These are phyloP conservation scores for Pigoraptor vietnamica DNA, from an alignment of 78 protist species.

Conservation along the genomic window DNA sequence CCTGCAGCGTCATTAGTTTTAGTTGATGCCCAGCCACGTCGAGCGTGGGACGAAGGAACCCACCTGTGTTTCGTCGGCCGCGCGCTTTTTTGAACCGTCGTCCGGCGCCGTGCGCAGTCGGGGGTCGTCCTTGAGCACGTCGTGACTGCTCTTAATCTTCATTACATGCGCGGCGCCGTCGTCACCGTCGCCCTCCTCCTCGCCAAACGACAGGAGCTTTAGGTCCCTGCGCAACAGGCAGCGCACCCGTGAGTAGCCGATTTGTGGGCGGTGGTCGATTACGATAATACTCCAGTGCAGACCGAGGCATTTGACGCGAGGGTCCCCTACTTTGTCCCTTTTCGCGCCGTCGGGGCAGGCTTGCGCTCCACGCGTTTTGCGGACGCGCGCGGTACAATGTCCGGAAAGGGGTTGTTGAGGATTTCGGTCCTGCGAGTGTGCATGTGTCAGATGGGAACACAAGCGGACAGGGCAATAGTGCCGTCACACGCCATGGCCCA, in stretches of 20 bases:
- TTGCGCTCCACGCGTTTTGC: conserved; percentile 12
- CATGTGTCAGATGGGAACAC: background rate
- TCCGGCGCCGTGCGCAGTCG: background rate
- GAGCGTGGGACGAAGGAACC: no score
- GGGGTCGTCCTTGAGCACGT: background rate
- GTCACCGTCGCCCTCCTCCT: conserved; percentile 43
- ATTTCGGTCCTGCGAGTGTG: conserved; percentile 39
- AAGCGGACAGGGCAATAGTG: background rate
- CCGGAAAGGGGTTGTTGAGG: conserved; percentile 80
- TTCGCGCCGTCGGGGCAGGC: background rate
- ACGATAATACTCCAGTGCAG: no score
- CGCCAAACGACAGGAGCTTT: conserved; percentile 68
- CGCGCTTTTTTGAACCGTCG: background rate
- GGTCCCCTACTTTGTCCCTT: background rate
- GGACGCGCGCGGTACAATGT: conserved; percentile 64
- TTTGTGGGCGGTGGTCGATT: no score
- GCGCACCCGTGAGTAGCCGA: background rate
- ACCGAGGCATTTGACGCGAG: background rate
- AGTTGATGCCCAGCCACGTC: no score
- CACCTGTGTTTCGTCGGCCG: background rate
- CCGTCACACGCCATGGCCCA: background rate
- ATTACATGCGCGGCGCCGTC: background rate
- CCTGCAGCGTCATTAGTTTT: no score
- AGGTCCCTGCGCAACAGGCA: conserved; percentile 15
- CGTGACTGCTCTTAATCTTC: background rate